Conservation (phyloP, 257 asterid species). For the Lycium barbarum region DNA sequence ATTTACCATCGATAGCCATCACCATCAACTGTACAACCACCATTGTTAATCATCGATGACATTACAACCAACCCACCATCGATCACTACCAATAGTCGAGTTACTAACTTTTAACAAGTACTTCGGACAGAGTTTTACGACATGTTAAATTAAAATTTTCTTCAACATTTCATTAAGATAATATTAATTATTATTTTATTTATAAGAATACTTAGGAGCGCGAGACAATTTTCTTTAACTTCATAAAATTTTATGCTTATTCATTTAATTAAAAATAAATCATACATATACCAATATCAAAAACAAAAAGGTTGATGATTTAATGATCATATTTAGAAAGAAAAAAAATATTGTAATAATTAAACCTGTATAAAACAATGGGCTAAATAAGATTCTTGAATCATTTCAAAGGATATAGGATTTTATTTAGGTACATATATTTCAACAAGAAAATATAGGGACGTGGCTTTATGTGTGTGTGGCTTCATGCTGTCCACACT, state of each 20-base stretch:
- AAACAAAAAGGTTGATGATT: background rate
- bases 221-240: too few species aligned
- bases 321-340: background rate
- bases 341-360: background rate
- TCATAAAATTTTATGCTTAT: background rate
- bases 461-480: background rate
- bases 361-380: background rate
- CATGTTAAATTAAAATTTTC: background rate
- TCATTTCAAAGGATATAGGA: too few species aligned
- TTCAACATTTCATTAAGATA: background rate
- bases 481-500: constrained; percentile 21
- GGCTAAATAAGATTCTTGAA: background rate
- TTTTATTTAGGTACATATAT: too few species aligned
- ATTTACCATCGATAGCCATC: too few species aligned
- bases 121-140: background rate
- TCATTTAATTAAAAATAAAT: background rate
- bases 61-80: background rate
- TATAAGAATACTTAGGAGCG: too few species aligned
- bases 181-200: background rate
- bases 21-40: too few species aligned
- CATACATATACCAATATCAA: background rate
- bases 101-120: background rate
- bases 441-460: constrained; percentile 10
- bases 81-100: background rate
- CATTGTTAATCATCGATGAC: too few species aligned